phyloP scores from a whole-genome alignment of 208 protist genomes.

The Vickermania ingenoplastis region DNA sequence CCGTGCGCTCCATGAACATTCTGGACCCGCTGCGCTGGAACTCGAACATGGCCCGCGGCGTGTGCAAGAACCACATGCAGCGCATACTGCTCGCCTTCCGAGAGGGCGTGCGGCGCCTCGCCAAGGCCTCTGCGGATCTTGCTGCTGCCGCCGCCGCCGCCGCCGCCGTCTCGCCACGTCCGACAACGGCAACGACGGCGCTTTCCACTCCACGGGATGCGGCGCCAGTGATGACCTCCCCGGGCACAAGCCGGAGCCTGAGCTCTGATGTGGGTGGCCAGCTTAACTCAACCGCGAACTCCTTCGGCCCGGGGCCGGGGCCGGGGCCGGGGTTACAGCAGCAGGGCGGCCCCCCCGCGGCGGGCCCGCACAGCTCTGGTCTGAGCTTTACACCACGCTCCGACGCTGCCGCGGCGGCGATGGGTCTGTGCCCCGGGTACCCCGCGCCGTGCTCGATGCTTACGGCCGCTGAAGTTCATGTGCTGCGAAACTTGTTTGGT shows the following conservation, averaged over 20 bases:
- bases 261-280: background rate
- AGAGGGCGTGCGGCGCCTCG: constrained; percentile 44
- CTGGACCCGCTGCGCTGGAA: constrained; percentile 86
- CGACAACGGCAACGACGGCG: background rate
- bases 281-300: background rate
- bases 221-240: background rate
- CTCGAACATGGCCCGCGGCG: constrained; percentile 83
- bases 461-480: constrained; percentile 24
- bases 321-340: background rate
- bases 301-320: background rate
- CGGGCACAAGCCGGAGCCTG: background rate
- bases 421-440: constrained; percentile 17
- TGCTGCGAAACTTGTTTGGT: constrained; percentile 51
- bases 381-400: background rate
- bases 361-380: background rate
- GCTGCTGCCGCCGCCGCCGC: background rate
- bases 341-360: background rate
- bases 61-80: constrained; percentile 77
- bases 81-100: constrained; percentile 61
- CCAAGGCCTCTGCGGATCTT: constrained; percentile 31
- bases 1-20: constrained; percentile 83
- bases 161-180: background rate
- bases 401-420: background rate
- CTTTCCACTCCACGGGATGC: background rate
- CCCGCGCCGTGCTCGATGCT: constrained; percentile 33